Conservation (phyloP, 148 eudicot genomes). For the Camellia granthamiana region DNA sequence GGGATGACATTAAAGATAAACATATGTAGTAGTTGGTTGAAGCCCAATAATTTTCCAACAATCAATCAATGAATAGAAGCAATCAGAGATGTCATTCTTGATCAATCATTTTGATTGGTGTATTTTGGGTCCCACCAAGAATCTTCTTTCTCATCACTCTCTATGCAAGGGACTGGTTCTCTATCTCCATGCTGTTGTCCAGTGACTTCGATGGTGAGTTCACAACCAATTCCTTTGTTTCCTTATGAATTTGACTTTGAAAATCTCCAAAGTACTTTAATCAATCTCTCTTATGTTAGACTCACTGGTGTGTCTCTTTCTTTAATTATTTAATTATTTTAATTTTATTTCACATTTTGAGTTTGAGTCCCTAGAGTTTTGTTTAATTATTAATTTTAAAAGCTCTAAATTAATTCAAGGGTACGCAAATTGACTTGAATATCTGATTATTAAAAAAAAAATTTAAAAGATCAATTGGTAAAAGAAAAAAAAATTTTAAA, state of each 20-base stretch:
- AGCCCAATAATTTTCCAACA: too few species aligned
- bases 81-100: too few species aligned
- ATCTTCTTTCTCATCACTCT: background rate
- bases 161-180: background rate
- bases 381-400: too few species aligned
- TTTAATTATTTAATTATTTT: background rate
- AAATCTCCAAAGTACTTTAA: background rate
- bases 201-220: constrained; percentile 9
- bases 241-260: constrained; percentile 2
- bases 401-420: too few species aligned
- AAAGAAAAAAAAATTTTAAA: too few species aligned
- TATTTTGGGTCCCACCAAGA: background rate
- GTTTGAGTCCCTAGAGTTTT: too few species aligned
- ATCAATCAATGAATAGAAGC: too few species aligned
- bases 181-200: background rate
- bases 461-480: too few species aligned
- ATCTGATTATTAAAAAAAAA: too few species aligned
- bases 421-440: too few species aligned
- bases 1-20: too few species aligned
- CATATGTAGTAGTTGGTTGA: too few species aligned
- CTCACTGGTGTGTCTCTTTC: background rate
- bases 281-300: background rate
- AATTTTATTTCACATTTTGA: background rate
- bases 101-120: background rate
- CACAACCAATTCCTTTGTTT: constrained; percentile 16